These are phyloP conservation scores for Alternaria viburni DNA, from an alignment of 2,329 filamentous ascomycete species.

Conservation along the genomic window DNA sequence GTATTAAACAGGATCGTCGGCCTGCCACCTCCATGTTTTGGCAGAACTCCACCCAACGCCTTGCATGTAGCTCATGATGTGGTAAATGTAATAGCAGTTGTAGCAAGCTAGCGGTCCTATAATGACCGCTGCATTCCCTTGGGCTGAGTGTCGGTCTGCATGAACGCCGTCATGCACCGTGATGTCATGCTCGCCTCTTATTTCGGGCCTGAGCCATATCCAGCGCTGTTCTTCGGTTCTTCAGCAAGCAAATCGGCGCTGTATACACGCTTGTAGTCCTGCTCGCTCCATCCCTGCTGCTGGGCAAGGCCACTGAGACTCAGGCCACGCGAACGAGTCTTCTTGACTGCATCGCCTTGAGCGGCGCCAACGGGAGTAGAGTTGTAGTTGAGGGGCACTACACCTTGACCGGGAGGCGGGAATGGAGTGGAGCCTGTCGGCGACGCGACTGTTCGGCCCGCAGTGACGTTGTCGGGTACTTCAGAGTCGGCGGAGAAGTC, in stretches of 20 bases:
- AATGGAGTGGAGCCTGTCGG: conserved; percentile 26
- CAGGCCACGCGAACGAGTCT: conserved; percentile 35
- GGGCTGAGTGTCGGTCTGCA: background rate
- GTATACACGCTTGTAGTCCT: conserved; percentile 44
- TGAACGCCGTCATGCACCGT: background rate
- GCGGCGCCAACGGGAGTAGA: conserved; percentile 20
- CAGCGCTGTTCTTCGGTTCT: conserved; percentile 28
- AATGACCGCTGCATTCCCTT: background rate
- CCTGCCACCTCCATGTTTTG: background rate
- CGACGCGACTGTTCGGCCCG: conserved; percentile 19
- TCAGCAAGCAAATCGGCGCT: conserved; percentile 32
- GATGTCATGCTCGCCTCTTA: background rate
- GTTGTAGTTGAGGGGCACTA: conserved; percentile 41
- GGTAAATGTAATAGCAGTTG: background rate
- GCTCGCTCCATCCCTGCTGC: conserved; percentile 43
- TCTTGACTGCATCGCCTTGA: conserved; percentile 37
- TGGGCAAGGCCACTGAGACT: conserved; percentile 39
- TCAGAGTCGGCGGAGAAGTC: conserved; percentile 28
- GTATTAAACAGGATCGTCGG: background rate
- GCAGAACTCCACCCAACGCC: background rate
- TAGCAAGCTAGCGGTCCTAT: background rate
- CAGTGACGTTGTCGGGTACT: conserved; percentile 15
- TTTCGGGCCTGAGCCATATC: conserved; percentile 33
- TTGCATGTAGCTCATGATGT: background rate
- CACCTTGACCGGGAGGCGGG: conserved; percentile 39